Conservation (phyloP, 2,329 filamentous ascomycete species). For the Fusarium floridanum region DNA sequence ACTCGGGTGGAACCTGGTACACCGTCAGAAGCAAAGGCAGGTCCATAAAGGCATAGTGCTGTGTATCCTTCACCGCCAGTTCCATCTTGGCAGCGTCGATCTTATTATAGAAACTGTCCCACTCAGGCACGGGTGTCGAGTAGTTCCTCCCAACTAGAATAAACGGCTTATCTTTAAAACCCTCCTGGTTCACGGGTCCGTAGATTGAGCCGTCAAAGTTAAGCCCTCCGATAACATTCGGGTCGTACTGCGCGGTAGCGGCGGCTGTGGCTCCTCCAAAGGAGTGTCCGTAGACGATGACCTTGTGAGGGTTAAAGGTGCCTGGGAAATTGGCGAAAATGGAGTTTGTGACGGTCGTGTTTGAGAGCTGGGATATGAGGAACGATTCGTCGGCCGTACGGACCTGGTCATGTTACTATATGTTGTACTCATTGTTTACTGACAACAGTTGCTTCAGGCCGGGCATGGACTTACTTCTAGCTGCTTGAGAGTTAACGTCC, state of each 20-base stretch:
- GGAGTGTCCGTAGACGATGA: constrained; percentile 26
- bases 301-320: constrained; percentile 2
- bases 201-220: constrained; percentile 30
- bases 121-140: not conserved
- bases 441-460: not conserved
- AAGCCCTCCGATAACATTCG: constrained; percentile 51
- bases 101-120: constrained; percentile 17
- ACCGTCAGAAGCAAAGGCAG: constrained; percentile 11
- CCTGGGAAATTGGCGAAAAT: constrained; percentile 23
- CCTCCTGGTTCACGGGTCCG: constrained; percentile 37
- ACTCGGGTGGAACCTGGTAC: not conserved
- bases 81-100: constrained; percentile 24
- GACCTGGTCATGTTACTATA: not conserved
- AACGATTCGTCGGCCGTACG: constrained; percentile 20
- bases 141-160: constrained; percentile 6
- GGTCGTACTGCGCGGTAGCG: constrained; percentile 47
- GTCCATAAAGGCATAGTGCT: constrained; percentile 22
- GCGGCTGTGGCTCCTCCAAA: constrained; percentile 36
- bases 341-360: constrained; percentile 19
- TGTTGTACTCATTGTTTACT: not conserved
- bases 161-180: constrained; percentile 41
- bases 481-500: not conserved
- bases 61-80: not conserved
- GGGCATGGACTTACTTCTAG: constrained; percentile 10
- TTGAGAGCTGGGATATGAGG: constrained; percentile 39